Evolutionary conservation across 2,329 filamentous ascomycete species (phyloP).

Genomic region (Huntiella omanensis): DNA sequence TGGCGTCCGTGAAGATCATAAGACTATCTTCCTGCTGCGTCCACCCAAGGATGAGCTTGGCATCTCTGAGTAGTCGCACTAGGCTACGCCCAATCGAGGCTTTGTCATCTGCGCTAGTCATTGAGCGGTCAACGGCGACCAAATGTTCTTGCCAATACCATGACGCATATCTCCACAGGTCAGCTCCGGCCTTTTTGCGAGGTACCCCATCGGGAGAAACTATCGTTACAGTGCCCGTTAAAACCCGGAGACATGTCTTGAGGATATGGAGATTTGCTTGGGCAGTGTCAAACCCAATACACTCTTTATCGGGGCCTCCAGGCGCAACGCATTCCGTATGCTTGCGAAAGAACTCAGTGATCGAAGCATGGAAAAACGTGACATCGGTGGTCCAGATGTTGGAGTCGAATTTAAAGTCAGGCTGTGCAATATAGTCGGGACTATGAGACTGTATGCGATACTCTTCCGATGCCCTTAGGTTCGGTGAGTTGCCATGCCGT

Average conservation of each 20-base stretch:
- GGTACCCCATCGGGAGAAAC: not conserved
- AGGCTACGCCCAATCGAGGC: constrained; percentile 18
- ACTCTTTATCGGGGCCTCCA: constrained; percentile 10
- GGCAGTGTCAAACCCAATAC: constrained; percentile 20
- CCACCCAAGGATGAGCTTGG: constrained; percentile 21
- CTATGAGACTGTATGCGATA: constrained; percentile 15
- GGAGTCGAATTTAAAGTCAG: constrained; percentile 23
- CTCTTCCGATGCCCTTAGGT: constrained; percentile 10
- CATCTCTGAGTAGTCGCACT: constrained; percentile 21
- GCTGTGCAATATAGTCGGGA: constrained; percentile 17
- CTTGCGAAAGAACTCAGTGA: constrained; percentile 13
- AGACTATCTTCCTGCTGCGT: constrained; percentile 24
- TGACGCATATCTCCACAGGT: constrained; percentile 20
- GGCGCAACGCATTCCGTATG: constrained; percentile 6
- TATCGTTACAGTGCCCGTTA: constrained; percentile 16
- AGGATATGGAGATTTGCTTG: constrained; percentile 21
- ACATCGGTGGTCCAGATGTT: constrained; percentile 23
- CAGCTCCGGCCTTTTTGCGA: constrained; percentile 5
- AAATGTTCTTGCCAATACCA: constrained; percentile 29
- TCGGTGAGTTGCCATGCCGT: constrained; percentile 11
- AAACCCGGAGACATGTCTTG: constrained; percentile 22
- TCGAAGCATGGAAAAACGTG: constrained; percentile 18
- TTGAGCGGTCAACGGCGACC: constrained; percentile 17
- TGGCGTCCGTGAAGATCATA: constrained; percentile 22
- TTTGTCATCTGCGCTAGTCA: constrained; percentile 17